Base-by-base conservation (phyloP, 2,329 filamentous ascomycete species). In the Penicillium sp. region DNA sequence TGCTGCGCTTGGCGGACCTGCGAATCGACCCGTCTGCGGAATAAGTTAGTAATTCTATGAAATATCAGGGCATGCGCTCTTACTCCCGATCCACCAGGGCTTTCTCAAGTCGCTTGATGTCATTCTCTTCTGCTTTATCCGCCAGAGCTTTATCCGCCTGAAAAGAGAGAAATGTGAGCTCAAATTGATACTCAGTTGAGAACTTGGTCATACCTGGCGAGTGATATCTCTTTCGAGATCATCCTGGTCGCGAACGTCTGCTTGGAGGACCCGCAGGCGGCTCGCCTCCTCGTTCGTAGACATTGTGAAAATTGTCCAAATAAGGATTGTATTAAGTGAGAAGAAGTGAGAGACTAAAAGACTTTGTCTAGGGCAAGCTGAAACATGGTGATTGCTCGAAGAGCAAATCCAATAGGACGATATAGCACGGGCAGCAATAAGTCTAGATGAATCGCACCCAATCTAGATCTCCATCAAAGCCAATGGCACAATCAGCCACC, bases 211-310 rank as follows among this genome's bases (percentile, higher is more conserved):
- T 67, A 77, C 75, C 72, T 87, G 83, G 44, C 81, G 80, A 29
- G 84, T 82, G 61, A 97, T 95, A 68, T 96, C 92, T 60, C 91
- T 84, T 74, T 97, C 93, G 21, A 97, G 78, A 58, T 97, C 92
- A 76, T 92, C 88, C 72, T 97, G 93, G 67, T 96, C 87, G 56
- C 91, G 86, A 23, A 94, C 85, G 57, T 87, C 82, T 50, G 86
- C 83, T 5, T 88, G 86, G 40, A 92, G 76, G 43, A 82, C 82
- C 56, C 81, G 79, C 29, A 92, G 76, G 21, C 83, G 82, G 50
- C 81, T 79, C 41, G 82, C 82, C 67, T 90, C 87, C 60, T 85
- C 84, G 31, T 58, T 47, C 10, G 50, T 48, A 41, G 49, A 52
- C 62, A 58, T 62, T 10, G 16, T 55, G 25, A 31, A 34, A 13